Conservation (phyloP, 306 rosid species). For the Prunus mume region DNA sequence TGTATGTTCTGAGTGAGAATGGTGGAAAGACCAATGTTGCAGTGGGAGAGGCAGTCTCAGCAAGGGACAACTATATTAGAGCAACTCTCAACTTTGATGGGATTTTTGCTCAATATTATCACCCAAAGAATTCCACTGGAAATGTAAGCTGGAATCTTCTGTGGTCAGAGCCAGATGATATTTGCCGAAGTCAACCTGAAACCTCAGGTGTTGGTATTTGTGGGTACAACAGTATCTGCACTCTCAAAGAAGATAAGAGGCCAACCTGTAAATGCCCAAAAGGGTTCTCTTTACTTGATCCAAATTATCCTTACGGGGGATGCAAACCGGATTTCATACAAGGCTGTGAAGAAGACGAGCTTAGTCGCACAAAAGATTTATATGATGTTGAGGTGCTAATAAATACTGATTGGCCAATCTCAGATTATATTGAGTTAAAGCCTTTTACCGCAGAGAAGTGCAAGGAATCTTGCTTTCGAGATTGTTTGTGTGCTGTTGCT, state of each 20-base stretch:
- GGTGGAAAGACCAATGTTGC: slow-evolving; percentile 2
- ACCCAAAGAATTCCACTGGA: slow-evolving; percentile 23
- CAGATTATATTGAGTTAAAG: slow-evolving; percentile 6
- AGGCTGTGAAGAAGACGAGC: slow-evolving; percentile 27
- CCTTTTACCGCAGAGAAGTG: slow-evolving; percentile 19
- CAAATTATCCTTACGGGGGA: slow-evolving; percentile 15
- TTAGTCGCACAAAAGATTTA: not conserved
- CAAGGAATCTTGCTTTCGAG: slow-evolving; percentile 27
- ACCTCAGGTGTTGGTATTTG: slow-evolving; percentile 34
- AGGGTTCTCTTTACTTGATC: slow-evolving; percentile 28
- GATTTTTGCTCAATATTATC: slow-evolving; percentile 29
- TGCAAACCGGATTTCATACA: slow-evolving; percentile 28
- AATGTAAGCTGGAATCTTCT: slow-evolving; percentile 9
- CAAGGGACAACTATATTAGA: slow-evolving; percentile 23
- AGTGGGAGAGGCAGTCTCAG: not conserved
- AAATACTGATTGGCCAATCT: slow-evolving; percentile 32
- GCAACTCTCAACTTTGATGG: slow-evolving; percentile 54
- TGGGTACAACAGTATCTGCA: slow-evolving; percentile 50
- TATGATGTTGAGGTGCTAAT: slow-evolving; percentile 15
- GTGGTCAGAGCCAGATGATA: slow-evolving; percentile 12
- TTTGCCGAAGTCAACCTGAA: not conserved
- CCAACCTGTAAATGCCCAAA: slow-evolving; percentile 28
- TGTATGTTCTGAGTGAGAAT: slow-evolving; percentile 32
- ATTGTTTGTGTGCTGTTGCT: slow-evolving; percentile 38
- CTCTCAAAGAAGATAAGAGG: slow-evolving; percentile 14